A percentile compares a stretch with the other conserved stretches of the same genome.
Conservation (phyloP, 2,329 filamentous ascomycete genomes). For the Delphinella strobiligena region DNA sequence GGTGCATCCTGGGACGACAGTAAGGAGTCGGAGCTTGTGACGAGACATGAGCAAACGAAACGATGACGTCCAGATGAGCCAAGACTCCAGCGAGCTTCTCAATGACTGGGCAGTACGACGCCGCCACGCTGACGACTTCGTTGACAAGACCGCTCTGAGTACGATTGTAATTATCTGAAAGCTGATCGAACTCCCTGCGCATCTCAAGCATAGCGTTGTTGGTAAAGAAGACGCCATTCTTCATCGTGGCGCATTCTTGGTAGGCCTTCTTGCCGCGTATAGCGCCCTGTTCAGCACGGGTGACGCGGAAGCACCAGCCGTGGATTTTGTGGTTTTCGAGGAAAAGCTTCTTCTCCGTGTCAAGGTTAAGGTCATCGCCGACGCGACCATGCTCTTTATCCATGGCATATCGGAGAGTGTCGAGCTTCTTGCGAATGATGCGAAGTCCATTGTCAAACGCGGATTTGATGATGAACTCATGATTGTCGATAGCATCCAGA, state of each 20-base stretch:
- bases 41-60: slow-evolving; percentile 84
- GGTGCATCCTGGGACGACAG: slow-evolving; percentile 79
- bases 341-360: slow-evolving; percentile 97
- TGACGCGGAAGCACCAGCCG: slow-evolving; percentile 92
- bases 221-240: slow-evolving; percentile 98
- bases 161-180: slow-evolving; percentile 87
- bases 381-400: slow-evolving; percentile 66
- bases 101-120: slow-evolving; percentile 87
- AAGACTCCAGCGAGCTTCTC: slow-evolving; percentile 81
- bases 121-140: slow-evolving; percentile 85
- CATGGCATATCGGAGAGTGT: slow-evolving; percentile 73
- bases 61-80: slow-evolving; percentile 88
- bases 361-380: slow-evolving; percentile 72
- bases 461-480: slow-evolving; percentile 98
- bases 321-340: slow-evolving; percentile 93
- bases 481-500: slow-evolving; percentile 84
- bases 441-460: slow-evolving; percentile 87
- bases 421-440: slow-evolving; percentile 82
- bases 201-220: slow-evolving; percentile 68
- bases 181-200: slow-evolving; percentile 83
- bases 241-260: slow-evolving; percentile 93
- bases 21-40: slow-evolving; percentile 89
- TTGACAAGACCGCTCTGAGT: slow-evolving; percentile 83
- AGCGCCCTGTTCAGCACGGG: slow-evolving; percentile 76
- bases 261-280: slow-evolving; percentile 87